Conservation (phyloP, 495 filamentous ascomycete genomes). For the Friedmanniomyces endolithicus region DNA sequence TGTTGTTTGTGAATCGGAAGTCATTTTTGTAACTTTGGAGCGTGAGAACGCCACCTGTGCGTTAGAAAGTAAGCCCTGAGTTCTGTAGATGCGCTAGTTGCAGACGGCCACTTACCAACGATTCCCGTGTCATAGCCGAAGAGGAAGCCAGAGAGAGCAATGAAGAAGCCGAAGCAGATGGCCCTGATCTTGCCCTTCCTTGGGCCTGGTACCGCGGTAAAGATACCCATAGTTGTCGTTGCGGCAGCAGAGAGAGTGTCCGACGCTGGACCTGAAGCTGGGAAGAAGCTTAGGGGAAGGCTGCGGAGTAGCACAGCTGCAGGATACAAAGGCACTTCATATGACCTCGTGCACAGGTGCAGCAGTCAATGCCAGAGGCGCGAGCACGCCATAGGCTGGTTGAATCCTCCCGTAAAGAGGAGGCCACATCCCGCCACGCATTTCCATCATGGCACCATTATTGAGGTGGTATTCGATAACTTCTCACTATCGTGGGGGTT, state of each 20-base stretch:
- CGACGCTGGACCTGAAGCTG: not conserved
- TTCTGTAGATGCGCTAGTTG: not conserved
- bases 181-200: not conserved
- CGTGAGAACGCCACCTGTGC: conserved; percentile 18
- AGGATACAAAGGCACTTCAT: not conserved
- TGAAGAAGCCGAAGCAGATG: conserved; percentile 11
- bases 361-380: not conserved
- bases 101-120: conserved; percentile 4
- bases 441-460: too few relatives aligned
- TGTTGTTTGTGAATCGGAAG: conserved; percentile 12
- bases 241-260: not conserved
- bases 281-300: not conserved
- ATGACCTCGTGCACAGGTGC: not conserved
- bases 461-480: too few relatives aligned
- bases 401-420: not conserved
- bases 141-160: conserved; percentile 11
- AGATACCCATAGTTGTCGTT: not conserved
- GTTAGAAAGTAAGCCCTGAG: not conserved
- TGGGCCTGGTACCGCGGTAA: not conserved
- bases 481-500: too few relatives aligned
- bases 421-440: too few relatives aligned
- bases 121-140: conserved; percentile 21
- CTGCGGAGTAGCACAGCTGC: not conserved
- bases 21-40: conserved; percentile 13
- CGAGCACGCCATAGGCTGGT: not conserved